phyloP scores from a whole-genome alignment of 1,284 basidiomycete species.

The Pyrrhoderma noxium region DNA sequence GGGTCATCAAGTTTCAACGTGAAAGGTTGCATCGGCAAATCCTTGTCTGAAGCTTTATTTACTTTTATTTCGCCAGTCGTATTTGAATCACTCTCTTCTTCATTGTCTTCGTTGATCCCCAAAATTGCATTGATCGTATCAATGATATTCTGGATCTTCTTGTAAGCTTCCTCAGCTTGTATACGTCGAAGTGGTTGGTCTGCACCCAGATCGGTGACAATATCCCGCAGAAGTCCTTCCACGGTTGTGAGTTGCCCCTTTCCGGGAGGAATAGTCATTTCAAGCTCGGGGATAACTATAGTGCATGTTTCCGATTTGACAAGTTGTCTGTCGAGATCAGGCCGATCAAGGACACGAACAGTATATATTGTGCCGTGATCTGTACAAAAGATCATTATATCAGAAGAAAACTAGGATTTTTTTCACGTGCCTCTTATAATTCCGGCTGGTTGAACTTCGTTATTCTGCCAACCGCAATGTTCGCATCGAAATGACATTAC shows the following conservation, averaged over 20 bases:
- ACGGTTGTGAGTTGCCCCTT: slow-evolving; percentile 94
- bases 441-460: slow-evolving; percentile 92
- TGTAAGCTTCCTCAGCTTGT: slow-evolving; percentile 71
- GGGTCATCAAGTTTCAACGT: slow-evolving; percentile 90
- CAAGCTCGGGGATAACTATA: slow-evolving; percentile 80
- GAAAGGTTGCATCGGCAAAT: slow-evolving; percentile 48
- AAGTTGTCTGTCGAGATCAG: slow-evolving; percentile 89
- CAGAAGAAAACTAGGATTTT: background rate
- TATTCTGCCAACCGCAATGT: slow-evolving; percentile 86
- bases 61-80: slow-evolving; percentile 17
- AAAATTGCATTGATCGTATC: slow-evolving; percentile 64
- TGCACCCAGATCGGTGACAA: slow-evolving; percentile 73
- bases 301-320: slow-evolving; percentile 86
- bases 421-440: slow-evolving; percentile 68
- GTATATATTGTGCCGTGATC: slow-evolving; percentile 74
- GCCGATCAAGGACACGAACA: slow-evolving; percentile 65
- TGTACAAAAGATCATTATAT: slow-evolving; percentile 23
- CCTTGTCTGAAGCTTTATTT: slow-evolving; percentile 33
- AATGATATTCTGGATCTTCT: slow-evolving; percentile 75
- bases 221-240: slow-evolving; percentile 87
- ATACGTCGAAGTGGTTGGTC: slow-evolving; percentile 86
- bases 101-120: slow-evolving; percentile 57
- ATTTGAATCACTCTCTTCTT: slow-evolving; percentile 27
- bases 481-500: slow-evolving; percentile 96
- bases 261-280: slow-evolving; percentile 84